Evolutionary conservation across 2,329 filamentous ascomycete species (phyloP).

Genomic region (Aspergillus pseudoviridinutans): DNA sequence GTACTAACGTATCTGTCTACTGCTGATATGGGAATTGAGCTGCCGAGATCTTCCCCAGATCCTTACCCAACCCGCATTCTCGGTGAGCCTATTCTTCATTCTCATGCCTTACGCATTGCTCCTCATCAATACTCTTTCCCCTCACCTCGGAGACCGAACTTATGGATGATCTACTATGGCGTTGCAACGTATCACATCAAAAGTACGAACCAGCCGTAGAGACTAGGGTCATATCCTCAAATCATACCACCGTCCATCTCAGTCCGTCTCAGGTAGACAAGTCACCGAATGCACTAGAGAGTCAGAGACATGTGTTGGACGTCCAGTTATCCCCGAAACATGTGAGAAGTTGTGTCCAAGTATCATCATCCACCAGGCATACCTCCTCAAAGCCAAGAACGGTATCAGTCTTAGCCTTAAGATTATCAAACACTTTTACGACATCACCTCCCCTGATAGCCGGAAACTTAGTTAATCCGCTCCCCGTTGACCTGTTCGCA

Average conservation of each 20-base stretch:
- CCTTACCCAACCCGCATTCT: conserved; percentile 18
- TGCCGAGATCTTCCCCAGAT: conserved; percentile 11
- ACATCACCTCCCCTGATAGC: not conserved
- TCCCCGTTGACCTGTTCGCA: no score
- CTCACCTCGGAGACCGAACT: not conserved
- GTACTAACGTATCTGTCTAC: no score
- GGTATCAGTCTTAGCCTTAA: not conserved
- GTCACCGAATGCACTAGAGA: not conserved
- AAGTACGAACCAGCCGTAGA: not conserved
- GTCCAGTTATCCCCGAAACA: not conserved
- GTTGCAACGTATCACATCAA: not conserved
- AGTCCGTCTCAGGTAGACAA: not conserved
- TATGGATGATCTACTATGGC: not conserved
- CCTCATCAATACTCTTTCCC: not conserved
- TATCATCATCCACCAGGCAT: not conserved
- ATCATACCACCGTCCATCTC: not conserved
- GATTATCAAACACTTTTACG: not conserved
- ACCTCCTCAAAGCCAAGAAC: not conserved
- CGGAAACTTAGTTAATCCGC: not conserved
- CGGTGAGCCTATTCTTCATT: conserved; percentile 20
- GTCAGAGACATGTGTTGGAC: not conserved
- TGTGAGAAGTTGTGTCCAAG: not conserved
- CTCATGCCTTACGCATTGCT: not conserved
- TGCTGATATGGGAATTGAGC: not conserved
- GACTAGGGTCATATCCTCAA: not conserved